Base-by-base conservation (phyloP, 768 basidiomycete genomes). In the Rhodosporidiobolus sp. region DNA sequence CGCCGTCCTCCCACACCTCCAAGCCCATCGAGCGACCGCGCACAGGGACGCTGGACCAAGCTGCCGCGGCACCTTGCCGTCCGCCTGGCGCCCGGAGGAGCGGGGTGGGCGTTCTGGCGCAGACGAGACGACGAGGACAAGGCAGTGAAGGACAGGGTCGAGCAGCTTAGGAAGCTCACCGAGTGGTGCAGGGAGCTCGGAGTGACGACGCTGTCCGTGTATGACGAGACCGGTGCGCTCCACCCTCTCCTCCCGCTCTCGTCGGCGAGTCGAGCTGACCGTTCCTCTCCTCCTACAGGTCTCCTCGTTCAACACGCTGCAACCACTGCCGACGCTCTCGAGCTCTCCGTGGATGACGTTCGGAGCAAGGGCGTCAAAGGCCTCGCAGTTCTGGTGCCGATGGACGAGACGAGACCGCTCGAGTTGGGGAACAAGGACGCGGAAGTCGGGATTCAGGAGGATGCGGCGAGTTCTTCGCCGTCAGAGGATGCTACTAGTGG, bases 1-100 rank as follows among this genome's bases (percentile, higher is more conserved):
- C 46, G n/a, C 28, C 58, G 45, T 10, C 63, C 3, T 5, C 38
- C 19, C 34, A n/a, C 1, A 1, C 30, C 22, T 20, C 38, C 56
- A 3, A 16, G 28, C 7, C 45, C 35, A 4, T 28, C 35, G 6
- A 1, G 6, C 2, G 69, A 70, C 58, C 58, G 60, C 17, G 53
- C 28, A 7, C 4, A 2, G 1, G 20, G 20, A n/a, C 34, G 74
- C 22, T 75, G 74, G 74, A 30, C 11, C 19, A 75, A 75, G 30
- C 26, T 67, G 17, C 74, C 74, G 48, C 34, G 30, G 49, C 69
- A 71, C 17, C 50, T 75, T 12, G 74, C 69, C 1, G 70, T 75
- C 14, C 22, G 65, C 7, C 54, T 75, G 12, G 66, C 66, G 24
- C 66, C 73, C 26, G 34, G 26, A 0, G 24, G 48, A 20, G n/a